These are phyloP conservation scores for Aquilaria agallochum DNA, from an alignment of 441 rosid species.

Conservation along the genomic window DNA sequence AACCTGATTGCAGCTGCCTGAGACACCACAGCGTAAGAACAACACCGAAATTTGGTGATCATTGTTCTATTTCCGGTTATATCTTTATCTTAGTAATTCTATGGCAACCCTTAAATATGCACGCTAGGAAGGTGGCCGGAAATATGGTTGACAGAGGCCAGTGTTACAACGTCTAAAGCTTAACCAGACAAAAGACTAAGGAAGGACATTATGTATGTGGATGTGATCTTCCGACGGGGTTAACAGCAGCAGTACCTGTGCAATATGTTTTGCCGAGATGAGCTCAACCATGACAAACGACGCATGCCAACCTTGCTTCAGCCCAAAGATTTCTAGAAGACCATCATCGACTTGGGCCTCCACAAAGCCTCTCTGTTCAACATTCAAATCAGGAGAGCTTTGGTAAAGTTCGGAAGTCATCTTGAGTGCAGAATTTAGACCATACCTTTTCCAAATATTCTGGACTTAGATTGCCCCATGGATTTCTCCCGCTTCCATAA, in stretches of 20 bases:
- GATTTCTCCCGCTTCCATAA: slow-evolving; percentile 94
- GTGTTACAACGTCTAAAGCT: neutral
- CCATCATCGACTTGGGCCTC: slow-evolving; percentile 95
- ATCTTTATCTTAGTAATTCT: neutral
- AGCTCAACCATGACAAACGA: slow-evolving; percentile 98
- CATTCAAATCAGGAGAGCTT: neutral
- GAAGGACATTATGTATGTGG: too few relatives aligned
- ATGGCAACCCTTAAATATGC: neutral
- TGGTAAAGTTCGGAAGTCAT: slow-evolving; percentile 6
- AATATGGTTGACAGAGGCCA: too few relatives aligned
- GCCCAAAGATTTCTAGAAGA: slow-evolving; percentile 86
- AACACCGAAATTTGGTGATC: neutral
- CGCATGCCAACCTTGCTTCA: slow-evolving; percentile 99
- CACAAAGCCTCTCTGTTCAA: slow-evolving; percentile 78
- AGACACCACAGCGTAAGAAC: neutral
- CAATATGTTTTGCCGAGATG: slow-evolving; percentile 95
- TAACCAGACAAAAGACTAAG: too few relatives aligned
- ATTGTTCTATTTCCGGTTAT: too few relatives aligned
- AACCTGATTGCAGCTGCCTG: slow-evolving; percentile 89
- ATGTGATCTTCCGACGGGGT: neutral
- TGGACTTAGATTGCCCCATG: slow-evolving; percentile 86
- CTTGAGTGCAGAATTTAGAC: neutral
- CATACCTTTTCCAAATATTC: slow-evolving; percentile 83
- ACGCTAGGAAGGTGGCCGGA: neutral
- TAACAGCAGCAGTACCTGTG: slow-evolving; percentile 49